A percentile compares a stretch with the other conserved stretches of the same genome.
These are phyloP conservation scores for Peniophora sp. DNA, from an alignment of 1,284 basidiomycete genomes.

Conservation along the genomic window DNA sequence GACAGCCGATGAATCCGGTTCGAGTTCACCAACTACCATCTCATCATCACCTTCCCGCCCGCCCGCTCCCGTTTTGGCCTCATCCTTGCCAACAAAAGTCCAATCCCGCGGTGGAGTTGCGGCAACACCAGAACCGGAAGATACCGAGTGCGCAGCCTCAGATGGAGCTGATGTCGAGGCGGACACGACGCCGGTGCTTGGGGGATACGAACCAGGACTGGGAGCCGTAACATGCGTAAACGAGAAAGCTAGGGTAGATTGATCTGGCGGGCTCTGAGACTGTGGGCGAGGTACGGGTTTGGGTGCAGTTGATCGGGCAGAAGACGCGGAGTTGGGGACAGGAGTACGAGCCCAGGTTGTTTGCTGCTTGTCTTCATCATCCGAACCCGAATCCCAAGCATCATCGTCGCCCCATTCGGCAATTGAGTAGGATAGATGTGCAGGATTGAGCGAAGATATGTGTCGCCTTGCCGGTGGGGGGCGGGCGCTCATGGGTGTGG, in stretches of 20 bases:
- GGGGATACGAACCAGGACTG: conserved; percentile 69
- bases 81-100: conserved; percentile 13
- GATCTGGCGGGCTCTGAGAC: conserved; percentile 38
- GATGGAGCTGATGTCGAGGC: conserved; percentile 21
- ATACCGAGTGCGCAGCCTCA: no score
- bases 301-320: conserved; percentile 36
- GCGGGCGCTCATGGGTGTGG: conserved; percentile 46
- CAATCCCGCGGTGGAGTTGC: no score
- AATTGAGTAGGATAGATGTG: conserved; percentile 35
- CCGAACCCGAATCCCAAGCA: conserved; percentile 84
- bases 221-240: conserved; percentile 76
- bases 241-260: conserved; percentile 68
- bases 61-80: conserved; percentile 19
- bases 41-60: conserved; percentile 45
- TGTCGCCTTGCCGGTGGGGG: conserved; percentile 74
- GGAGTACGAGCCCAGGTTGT: conserved; percentile 35
- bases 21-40: conserved; percentile 68
- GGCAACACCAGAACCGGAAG: no score
- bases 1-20: conserved; percentile 22
- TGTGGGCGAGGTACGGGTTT: conserved; percentile 44
- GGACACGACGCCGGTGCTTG: conserved; percentile 32
- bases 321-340: conserved; percentile 5
- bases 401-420: conserved; percentile 78
- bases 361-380: conserved; percentile 62
- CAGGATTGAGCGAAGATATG: conserved; percentile 47